A percentile compares a stretch with the other conserved stretches of the same genome.
phyloP scores from a whole-genome alignment of 1,139 yeast species.

The Pichia sp. region DNA sequence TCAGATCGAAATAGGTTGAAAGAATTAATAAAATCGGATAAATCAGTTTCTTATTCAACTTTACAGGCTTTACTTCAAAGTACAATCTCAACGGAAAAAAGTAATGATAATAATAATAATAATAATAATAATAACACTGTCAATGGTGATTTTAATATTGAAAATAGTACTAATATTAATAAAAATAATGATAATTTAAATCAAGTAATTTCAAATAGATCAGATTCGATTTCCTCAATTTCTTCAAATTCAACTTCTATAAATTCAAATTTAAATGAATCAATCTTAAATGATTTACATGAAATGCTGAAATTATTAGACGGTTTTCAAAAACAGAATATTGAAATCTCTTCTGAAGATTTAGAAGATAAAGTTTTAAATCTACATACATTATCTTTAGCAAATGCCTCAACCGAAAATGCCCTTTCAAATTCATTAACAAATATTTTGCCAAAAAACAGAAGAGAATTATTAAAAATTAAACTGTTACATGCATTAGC shows the following conservation, averaged over 20 bases:
- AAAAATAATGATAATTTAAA: background rate
- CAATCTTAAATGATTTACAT: constrained; percentile 34
- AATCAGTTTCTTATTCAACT: constrained; percentile 46
- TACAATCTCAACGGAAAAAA: constrained; percentile 18
- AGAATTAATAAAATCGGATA: constrained; percentile 26
- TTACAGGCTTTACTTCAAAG: constrained; percentile 43
- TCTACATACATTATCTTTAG: constrained; percentile 51
- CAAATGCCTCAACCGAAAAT: constrained; percentile 23
- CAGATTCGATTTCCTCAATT: constrained; percentile 6
- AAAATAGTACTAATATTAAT: background rate
- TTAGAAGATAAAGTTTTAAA: constrained; percentile 37
- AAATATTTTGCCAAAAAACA: too few relatives aligned
- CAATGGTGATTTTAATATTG: too few relatives aligned
- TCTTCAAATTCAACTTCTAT: background rate
- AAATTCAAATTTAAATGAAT: constrained; percentile 5
- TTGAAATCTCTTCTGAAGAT: constrained; percentile 16
- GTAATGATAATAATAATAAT: constrained; percentile 5
- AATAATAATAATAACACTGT: background rate
- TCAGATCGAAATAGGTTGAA: constrained; percentile 3
- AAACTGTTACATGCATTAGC: constrained; percentile 62
- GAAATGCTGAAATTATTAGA: constrained; percentile 43
- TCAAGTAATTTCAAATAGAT: background rate
- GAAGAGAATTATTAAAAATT: constrained; percentile 38
- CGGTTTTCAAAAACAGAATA: constrained; percentile 16
- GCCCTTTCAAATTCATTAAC: too few relatives aligned